Evolutionary conservation across 2,329 filamentous ascomycete species (phyloP).

Genomic region (Arthrobotrys musiformis): DNA sequence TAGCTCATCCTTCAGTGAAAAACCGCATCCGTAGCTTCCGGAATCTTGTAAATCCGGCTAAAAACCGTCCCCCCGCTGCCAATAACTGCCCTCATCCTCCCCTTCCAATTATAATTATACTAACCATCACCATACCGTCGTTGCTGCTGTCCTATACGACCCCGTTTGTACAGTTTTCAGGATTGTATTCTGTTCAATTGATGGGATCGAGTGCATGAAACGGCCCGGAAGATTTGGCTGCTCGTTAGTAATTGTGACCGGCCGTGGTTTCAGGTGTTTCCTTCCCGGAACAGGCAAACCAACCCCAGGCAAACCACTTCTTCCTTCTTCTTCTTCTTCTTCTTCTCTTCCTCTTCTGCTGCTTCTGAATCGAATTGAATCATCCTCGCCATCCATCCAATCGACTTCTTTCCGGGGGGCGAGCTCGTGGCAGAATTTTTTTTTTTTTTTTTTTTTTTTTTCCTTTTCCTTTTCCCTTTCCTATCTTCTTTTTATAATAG

Average conservation of each 20-base stretch:
- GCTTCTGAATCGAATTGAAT: too few species aligned
- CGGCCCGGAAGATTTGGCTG: neutral
- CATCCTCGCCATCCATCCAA: too few species aligned
- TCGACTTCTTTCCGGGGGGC: neutral
- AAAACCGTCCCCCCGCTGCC: constrained; percentile 19
- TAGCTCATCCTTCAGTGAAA: constrained; percentile 16
- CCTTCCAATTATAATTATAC: too few species aligned
- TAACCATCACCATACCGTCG: too few species aligned
- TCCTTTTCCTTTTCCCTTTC: neutral
- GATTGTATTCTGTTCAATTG: too few species aligned
- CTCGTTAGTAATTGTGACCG: too few species aligned
- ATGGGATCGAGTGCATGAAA: neutral
- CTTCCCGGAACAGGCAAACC: constrained; percentile 34
- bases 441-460: neutral
- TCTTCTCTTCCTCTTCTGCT: too few species aligned
- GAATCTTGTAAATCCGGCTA: constrained; percentile 48
- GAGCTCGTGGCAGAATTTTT: constrained; percentile 18
- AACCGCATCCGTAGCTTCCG: constrained; percentile 49
- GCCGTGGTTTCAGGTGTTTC: constrained; percentile 4
- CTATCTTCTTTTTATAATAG: too few species aligned
- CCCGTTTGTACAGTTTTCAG: too few species aligned
- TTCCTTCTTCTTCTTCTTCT: neutral
- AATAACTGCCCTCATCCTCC: neutral
- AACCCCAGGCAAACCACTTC: neutral
- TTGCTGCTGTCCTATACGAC: too few species aligned